These are phyloP conservation scores for Pseudocercospora pini-densiflorae DNA, from an alignment of 2,329 filamentous ascomycete genomes.

Conservation along the genomic window DNA sequence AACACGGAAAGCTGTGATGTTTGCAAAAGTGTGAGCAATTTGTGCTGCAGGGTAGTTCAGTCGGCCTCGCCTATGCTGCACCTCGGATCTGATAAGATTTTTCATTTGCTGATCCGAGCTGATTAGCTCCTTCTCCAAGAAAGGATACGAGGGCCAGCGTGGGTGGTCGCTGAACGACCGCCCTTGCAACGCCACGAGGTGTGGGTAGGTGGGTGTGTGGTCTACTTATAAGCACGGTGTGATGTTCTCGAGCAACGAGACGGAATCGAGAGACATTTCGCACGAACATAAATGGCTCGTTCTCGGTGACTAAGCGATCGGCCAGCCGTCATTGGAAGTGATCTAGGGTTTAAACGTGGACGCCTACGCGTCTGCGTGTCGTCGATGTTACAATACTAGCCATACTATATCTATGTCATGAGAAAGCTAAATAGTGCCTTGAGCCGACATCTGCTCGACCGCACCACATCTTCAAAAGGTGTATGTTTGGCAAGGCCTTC, in stretches of 20 bases:
- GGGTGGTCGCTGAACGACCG: not conserved
- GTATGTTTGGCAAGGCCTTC: too few species aligned
- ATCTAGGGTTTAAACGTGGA: too few species aligned
- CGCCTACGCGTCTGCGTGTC: not conserved
- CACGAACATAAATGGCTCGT: conserved; percentile 1
- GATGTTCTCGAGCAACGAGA: not conserved
- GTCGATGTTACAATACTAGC: not conserved
- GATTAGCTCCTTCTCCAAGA: not conserved
- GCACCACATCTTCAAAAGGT: too few species aligned
- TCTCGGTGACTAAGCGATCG: not conserved
- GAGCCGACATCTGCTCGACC: too few species aligned
- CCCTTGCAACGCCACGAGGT: not conserved
- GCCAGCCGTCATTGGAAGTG: not conserved
- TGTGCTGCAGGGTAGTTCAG: not conserved
- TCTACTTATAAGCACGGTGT: not conserved
- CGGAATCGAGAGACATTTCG: not conserved
- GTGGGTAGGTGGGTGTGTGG: not conserved
- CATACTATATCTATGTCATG: not conserved
- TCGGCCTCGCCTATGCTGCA: not conserved
- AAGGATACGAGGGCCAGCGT: not conserved
- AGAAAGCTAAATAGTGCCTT: not conserved
- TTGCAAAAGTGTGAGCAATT: not conserved
- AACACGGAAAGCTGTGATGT: not conserved
- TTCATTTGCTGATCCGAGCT: conserved; percentile 10
- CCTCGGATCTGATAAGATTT: not conserved